Conservation (phyloP, 2,329 filamentous ascomycete genomes). For the Scedosporium boydii region DNA sequence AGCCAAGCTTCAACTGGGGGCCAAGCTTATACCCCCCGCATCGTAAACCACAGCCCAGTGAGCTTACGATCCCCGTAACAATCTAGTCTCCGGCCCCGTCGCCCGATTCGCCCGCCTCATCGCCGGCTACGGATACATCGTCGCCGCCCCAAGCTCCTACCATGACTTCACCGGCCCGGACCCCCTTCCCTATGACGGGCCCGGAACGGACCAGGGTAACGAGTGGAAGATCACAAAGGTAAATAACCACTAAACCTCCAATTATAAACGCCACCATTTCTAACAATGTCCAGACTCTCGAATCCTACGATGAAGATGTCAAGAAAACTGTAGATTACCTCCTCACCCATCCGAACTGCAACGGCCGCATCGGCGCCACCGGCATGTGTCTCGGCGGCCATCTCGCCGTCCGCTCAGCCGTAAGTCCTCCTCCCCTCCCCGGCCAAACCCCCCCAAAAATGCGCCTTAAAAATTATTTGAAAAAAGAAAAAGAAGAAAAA, state of each 20-base stretch:
- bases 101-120: constrained; percentile 85
- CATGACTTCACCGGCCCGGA: constrained; percentile 88
- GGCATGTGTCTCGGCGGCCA: constrained; percentile 95
- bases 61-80: background rate
- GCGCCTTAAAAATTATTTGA: background rate
- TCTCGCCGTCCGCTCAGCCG: constrained; percentile 54
- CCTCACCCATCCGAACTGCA: constrained; percentile 66
- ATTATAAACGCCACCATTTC: too few relatives aligned
- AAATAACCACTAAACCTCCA: constrained; percentile 8
- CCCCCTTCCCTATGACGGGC: constrained; percentile 73
- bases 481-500: background rate
- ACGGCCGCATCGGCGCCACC: constrained; percentile 66
- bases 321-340: constrained; percentile 59
- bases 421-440: constrained; percentile 20
- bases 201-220: constrained; percentile 82
- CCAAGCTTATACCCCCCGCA: background rate
- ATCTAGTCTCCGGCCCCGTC: constrained; percentile 79
- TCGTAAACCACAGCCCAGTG: background rate
- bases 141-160: constrained; percentile 81
- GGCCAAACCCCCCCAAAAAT: background rate
- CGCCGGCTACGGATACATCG: constrained; percentile 86
- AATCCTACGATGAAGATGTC: constrained; percentile 78
- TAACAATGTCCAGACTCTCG: constrained; percentile 48
- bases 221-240: constrained; percentile 76
- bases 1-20: too few relatives aligned